A percentile compares a stretch with the other conserved stretches of the same genome.
phyloP scores from a whole-genome alignment of 1,284 basidiomycete genomes.

The Moesziomyces sp. region DNA sequence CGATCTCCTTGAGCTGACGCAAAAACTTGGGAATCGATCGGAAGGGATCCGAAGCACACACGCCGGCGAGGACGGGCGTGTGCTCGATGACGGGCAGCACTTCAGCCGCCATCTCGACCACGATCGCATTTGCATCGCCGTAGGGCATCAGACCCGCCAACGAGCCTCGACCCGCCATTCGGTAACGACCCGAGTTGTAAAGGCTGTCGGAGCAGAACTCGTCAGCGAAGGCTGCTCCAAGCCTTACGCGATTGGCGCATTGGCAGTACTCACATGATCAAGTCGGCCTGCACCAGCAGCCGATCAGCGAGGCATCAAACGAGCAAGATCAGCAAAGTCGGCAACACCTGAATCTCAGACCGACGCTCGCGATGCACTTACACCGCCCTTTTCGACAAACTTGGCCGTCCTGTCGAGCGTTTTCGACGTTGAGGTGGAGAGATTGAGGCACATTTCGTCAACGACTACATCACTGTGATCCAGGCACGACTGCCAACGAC shows the following conservation, averaged over 20 bases:
- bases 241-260: not conserved
- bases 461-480: not conserved
- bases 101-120: conserved; percentile 43
- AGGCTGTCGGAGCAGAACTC: conserved; percentile 5
- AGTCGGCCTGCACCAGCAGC: conserved; percentile 8
- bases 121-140: conserved; percentile 47
- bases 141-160: conserved; percentile 48
- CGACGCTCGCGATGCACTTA: not conserved
- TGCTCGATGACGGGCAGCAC: conserved; percentile 39
- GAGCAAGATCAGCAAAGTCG: not conserved
- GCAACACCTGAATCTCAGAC: no score
- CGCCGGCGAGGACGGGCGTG: conserved; percentile 46
- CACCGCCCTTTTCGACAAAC: conserved; percentile 45
- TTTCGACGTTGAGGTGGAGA: not conserved
- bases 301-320: no score
- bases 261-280: conserved; percentile 27
- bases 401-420: conserved; percentile 25
- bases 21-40: conserved; percentile 44
- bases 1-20: conserved; percentile 34
- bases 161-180: conserved; percentile 44
- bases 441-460: not conserved
- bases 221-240: not conserved
- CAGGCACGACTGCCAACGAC: no score
- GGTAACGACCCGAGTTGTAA: conserved; percentile 46
- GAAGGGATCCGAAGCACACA: conserved; percentile 45